Evolutionary conservation across 768 basidiomycete genomes (phyloP).

Genomic region (Pisolithus marmoratus): DNA sequence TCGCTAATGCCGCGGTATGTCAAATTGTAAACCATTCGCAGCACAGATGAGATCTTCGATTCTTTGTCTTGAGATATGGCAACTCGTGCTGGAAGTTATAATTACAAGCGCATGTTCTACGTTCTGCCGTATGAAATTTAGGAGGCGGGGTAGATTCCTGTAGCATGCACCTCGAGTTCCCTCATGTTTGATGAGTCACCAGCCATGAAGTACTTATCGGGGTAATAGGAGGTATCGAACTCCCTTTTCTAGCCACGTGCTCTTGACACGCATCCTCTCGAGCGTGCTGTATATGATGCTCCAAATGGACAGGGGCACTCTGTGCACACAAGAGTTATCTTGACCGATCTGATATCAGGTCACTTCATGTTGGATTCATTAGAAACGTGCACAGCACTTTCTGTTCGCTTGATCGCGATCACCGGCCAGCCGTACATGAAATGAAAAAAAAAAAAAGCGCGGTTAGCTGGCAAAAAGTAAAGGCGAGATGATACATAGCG

Average conservation of each 20-base stretch:
- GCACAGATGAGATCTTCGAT: conserved; percentile 1
- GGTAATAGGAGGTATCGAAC: background rate
- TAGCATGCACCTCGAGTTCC: background rate
- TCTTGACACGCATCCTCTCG: background rate
- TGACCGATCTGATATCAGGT: background rate
- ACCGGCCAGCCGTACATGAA: background rate
- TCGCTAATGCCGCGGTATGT: background rate
- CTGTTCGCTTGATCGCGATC: conserved; percentile 5
- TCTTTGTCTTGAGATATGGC: background rate
- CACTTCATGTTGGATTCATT: background rate
- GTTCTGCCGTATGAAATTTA: background rate
- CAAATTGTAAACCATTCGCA: background rate
- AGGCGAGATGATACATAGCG: background rate
- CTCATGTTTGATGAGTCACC: background rate
- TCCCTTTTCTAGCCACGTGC: background rate
- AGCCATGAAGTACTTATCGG: background rate
- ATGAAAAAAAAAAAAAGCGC: background rate
- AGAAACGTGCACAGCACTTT: background rate
- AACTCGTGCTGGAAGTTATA: background rate
- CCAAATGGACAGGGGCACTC: background rate
- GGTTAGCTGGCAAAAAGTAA: background rate
- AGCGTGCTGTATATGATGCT: background rate
- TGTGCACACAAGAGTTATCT: background rate
- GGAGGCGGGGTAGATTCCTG: background rate
- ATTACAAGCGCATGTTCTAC: background rate